Conservation (phyloP, 2,329 filamentous ascomycete genomes). For the Fusarium piperis region DNA sequence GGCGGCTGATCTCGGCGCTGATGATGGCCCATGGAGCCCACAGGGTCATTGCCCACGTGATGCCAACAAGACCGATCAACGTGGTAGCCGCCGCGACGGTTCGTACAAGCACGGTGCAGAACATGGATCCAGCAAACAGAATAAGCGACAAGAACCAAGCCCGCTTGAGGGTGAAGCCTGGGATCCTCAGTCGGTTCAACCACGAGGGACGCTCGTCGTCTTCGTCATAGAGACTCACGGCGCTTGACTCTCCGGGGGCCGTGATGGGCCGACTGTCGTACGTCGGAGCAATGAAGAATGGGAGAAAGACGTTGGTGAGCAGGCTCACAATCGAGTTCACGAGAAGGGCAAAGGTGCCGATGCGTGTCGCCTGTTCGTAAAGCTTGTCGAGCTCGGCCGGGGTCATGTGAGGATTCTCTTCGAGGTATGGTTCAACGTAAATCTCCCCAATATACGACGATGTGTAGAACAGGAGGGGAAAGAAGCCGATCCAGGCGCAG, state of each 20-base stretch:
- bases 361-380: slow-evolving; percentile 85
- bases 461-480: slow-evolving; percentile 94
- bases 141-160: slow-evolving; percentile 88
- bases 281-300: slow-evolving; percentile 85
- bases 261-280: slow-evolving; percentile 64
- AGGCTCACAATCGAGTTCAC: slow-evolving; percentile 90
- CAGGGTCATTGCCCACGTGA: slow-evolving; percentile 91
- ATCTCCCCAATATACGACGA: slow-evolving; percentile 95
- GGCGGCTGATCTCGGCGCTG: slow-evolving; percentile 87
- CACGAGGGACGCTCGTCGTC: slow-evolving; percentile 52
- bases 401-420: slow-evolving; percentile 80
- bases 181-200: slow-evolving; percentile 76
- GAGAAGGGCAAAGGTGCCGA: slow-evolving; percentile 89
- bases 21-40: slow-evolving; percentile 98
- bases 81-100: slow-evolving; percentile 77
- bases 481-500: slow-evolving; percentile 94
- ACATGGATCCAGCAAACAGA: slow-evolving; percentile 85
- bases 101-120: slow-evolving; percentile 81
- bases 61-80: slow-evolving; percentile 82
- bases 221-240: slow-evolving; percentile 42
- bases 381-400: slow-evolving; percentile 78
- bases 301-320: slow-evolving; percentile 81
- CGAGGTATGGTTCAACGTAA: slow-evolving; percentile 85
- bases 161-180: slow-evolving; percentile 84
- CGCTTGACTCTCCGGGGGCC: slow-evolving; percentile 46